phyloP scores from a whole-genome alignment of 768 basidiomycete genomes.

The Russula virescens region DNA sequence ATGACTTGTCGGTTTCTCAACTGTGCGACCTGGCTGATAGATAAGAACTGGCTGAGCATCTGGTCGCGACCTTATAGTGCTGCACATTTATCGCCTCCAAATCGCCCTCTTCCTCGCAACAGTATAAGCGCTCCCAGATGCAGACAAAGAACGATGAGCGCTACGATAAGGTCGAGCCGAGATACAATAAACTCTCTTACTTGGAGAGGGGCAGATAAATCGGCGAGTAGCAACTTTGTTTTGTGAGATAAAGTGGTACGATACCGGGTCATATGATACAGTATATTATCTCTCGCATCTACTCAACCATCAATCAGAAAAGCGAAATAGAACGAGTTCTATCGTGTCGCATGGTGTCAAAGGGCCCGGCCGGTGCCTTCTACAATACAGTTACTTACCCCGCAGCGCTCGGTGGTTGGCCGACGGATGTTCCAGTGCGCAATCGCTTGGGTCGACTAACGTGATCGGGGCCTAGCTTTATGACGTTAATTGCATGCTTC shows the following conservation, averaged over 20 bases:
- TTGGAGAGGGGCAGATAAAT: neutral
- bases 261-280: no score
- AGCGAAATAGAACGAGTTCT: neutral
- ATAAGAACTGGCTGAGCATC: no score
- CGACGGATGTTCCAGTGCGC: neutral
- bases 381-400: neutral
- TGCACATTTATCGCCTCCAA: no score
- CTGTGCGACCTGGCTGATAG: no score
- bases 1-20: no score
- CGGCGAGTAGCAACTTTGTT: no score
- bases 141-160: neutral
- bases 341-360: neutral
- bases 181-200: conserved; percentile 9
- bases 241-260: neutral
- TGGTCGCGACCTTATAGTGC: no score
- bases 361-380: neutral
- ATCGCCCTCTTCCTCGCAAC: no score
- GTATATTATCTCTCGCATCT: neutral
- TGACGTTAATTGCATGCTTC: neutral
- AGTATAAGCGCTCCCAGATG: neutral
- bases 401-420: neutral
- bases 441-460: neutral
- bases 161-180: neutral
- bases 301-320: conserved; percentile 2
- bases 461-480: neutral